Evolutionary conservation across 2,329 filamentous ascomycete genomes (phyloP), one percentile per base, ranked within the genome.

Genomic region (Dactylonectria macrodidyma): DNA sequence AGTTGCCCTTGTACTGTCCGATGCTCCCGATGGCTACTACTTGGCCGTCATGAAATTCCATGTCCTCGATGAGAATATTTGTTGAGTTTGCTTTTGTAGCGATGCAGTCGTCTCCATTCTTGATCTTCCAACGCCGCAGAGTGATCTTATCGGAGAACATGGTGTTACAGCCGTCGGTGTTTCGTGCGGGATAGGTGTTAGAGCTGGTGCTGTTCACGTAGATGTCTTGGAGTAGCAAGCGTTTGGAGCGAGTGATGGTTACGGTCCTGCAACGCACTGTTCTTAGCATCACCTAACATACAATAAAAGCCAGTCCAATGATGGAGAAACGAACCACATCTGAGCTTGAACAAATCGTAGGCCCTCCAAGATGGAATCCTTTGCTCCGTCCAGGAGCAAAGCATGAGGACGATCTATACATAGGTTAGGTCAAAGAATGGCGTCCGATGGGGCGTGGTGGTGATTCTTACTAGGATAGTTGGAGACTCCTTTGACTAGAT

Each of bases 11-110:
- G 67, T 87, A 89, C 76, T 90, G 88, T 0, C 86, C 88, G 48
- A 90, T 86, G 33, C 84, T 87, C 2, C 88, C 88, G 16, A 91
- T 81, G 2, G 88, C 86, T n/a, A 90, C 78, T 2, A 87, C 87
- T 3, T 84, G 80, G 2, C 87, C 87, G 34, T 82, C 81, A 65
- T 83, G 81, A 74, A 89, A 88, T 4, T 78, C 80, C 56, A 78
- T 83, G 74, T 89, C 82, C 26, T 82, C 80, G 62, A 90, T 80
- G 36, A 76, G 74, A 55, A 90, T 86, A 69, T 89, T 86, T 19
- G 84, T 88, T 50, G 83, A 86, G 73, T 90, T 90, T 34, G 81
- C 84, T 75, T 90, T 90, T 51, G 85, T 73, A 1, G 85, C 83
- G 59, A 90, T 86, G 67, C 87, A 67, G 81, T 81, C 2, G 33